A percentile compares a stretch with the other conserved stretches of the same genome.
phyloP scores from a whole-genome alignment of 495 filamentous ascomycete genomes.

The Eremomyces bilateralis region DNA sequence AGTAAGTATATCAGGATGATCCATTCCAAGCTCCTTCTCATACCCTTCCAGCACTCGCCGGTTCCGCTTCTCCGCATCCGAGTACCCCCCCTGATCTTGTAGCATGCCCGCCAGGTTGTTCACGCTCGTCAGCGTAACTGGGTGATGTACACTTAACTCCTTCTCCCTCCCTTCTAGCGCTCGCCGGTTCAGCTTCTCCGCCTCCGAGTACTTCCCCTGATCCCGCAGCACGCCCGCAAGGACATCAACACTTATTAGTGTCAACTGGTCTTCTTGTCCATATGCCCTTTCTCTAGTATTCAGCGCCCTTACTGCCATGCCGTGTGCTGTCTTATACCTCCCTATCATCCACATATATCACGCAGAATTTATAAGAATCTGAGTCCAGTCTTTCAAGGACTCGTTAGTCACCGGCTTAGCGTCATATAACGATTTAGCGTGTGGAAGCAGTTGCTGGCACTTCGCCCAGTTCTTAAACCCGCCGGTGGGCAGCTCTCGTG shows the following conservation, averaged over 20 bases:
- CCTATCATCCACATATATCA: background rate
- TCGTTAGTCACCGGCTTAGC: background rate
- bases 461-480: conserved; percentile 12
- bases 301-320: conserved; percentile 5
- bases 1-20: conserved; percentile 3
- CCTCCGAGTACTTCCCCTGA: conserved; percentile 9
- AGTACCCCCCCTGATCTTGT: conserved; percentile 1
- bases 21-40: conserved; percentile 1
- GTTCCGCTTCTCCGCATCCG: conserved; percentile 4
- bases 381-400: background rate
- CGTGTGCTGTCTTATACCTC: background rate
- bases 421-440: conserved; percentile 8
- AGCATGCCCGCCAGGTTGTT: conserved; percentile 1
- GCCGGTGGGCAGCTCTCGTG: conserved; percentile 20
- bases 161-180: conserved; percentile 2
- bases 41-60: conserved; percentile 1
- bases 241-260: conserved; percentile 5
- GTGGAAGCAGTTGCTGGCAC: conserved; percentile 15
- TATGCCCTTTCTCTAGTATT: conserved; percentile 8
- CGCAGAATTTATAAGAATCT: conserved; percentile 2
- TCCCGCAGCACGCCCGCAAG: conserved; percentile 1
- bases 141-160: conserved; percentile 5
- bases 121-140: conserved; percentile 4
- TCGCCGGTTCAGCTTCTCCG: conserved; percentile 7
- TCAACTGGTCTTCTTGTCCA: conserved; percentile 8